These are phyloP conservation scores for Tricholoma sp. DNA, from an alignment of 768 basidiomycete genomes.

Conservation along the genomic window DNA sequence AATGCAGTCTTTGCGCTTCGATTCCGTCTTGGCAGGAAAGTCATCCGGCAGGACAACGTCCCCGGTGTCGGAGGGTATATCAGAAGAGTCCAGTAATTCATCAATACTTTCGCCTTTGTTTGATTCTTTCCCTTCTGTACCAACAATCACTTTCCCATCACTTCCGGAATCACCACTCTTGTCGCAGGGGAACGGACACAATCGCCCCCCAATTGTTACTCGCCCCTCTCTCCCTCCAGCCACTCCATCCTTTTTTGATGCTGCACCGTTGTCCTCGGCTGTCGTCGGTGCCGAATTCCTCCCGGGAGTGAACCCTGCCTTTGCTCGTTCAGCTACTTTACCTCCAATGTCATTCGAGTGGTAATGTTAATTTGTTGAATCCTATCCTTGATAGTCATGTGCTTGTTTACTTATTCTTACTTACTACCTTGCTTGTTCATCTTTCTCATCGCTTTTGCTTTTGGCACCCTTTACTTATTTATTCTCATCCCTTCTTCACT, in stretches of 20 bases:
- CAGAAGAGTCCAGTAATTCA: conserved; percentile 34
- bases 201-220: conserved; percentile 6
- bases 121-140: conserved; percentile 71
- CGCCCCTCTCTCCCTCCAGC: conserved; percentile 11
- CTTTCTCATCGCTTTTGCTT: neutral
- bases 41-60: conserved; percentile 32
- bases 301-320: conserved; percentile 6
- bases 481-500: conserved; percentile 3
- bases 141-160: conserved; percentile 36
- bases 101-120: conserved; percentile 43
- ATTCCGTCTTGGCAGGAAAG: conserved; percentile 11
- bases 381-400: neutral
- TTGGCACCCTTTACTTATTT: neutral
- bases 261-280: conserved; percentile 12
- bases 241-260: conserved; percentile 16
- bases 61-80: conserved; percentile 38
- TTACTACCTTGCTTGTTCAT: neutral
- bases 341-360: conserved; percentile 5
- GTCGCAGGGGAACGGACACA: neutral
- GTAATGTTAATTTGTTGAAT: neutral
- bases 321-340: conserved; percentile 7
- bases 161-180: conserved; percentile 7
- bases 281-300: conserved; percentile 15
- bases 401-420: neutral
- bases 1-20: conserved; percentile 6